A percentile compares a stretch with the other conserved stretches of the same genome.
phyloP scores from a whole-genome alignment of 306 rosid genomes.

The Medicago truncatula region MtrunA17r5.0-ANR NC_053044.1:1451001-1451500 shows the following conservation, averaged over 20 bases:
- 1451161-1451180: too few relatives aligned
- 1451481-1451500: slow-evolving; percentile 49
- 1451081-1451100: too few relatives aligned
- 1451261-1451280: not conserved
- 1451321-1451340: slow-evolving; percentile 66
- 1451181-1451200: too few relatives aligned
- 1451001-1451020: not conserved
- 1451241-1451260: too few relatives aligned
- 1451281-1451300: not conserved
- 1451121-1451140: too few relatives aligned
- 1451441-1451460: slow-evolving; percentile 48
- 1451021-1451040: too few relatives aligned
- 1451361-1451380: slow-evolving; percentile 42
- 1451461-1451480: slow-evolving; percentile 51
- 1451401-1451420: slow-evolving; percentile 60
- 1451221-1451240: too few relatives aligned
- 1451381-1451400: slow-evolving; percentile 56
- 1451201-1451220: too few relatives aligned
- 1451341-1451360: slow-evolving; percentile 44
- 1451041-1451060: too few relatives aligned
- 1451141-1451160: too few relatives aligned
- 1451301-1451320: not conserved
- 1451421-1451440: slow-evolving; percentile 54
- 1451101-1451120: too few relatives aligned
- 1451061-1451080: too few relatives aligned